Conservation (phyloP, 2,329 filamentous ascomycete genomes). For the Hypoxylon sp. region DNA sequence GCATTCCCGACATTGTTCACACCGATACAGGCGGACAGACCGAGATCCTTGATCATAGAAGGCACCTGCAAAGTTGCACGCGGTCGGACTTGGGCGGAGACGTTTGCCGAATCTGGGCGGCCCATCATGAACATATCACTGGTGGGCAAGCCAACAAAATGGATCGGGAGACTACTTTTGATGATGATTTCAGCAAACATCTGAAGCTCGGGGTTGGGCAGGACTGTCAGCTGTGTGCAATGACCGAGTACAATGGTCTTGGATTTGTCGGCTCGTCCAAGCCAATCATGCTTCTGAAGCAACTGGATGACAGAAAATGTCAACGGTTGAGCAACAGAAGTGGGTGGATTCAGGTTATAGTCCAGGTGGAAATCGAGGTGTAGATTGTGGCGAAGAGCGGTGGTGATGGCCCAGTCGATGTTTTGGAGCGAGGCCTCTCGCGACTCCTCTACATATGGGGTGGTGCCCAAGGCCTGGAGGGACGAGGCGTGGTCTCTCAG, state of each 20-base stretch:
- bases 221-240: conserved; percentile 70
- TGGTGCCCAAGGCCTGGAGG: conserved; percentile 70
- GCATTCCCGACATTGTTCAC: conserved; percentile 79
- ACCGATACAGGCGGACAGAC: conserved; percentile 66
- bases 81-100: conserved; percentile 43
- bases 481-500: conserved; percentile 42
- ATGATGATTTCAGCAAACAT: conserved; percentile 57
- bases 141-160: conserved; percentile 74
- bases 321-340: conserved; percentile 51
- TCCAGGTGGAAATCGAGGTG: conserved; percentile 77
- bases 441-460: conserved; percentile 72
- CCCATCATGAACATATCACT: conserved; percentile 79
- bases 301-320: conserved; percentile 62
- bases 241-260: conserved; percentile 70
- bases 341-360: conserved; percentile 64
- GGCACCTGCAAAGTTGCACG: conserved; percentile 70
- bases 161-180: conserved; percentile 60
- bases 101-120: conserved; percentile 44
- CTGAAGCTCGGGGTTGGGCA: conserved; percentile 58
- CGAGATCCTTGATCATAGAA: conserved; percentile 65
- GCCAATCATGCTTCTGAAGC: conserved; percentile 61
- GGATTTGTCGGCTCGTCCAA: conserved; percentile 43
- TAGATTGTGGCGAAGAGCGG: conserved; percentile 58
- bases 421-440: conserved; percentile 60
- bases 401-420: conserved; percentile 67